Conservation (phyloP, 129 eudicot genomes). For the Oenanthe sinensis region DNA sequence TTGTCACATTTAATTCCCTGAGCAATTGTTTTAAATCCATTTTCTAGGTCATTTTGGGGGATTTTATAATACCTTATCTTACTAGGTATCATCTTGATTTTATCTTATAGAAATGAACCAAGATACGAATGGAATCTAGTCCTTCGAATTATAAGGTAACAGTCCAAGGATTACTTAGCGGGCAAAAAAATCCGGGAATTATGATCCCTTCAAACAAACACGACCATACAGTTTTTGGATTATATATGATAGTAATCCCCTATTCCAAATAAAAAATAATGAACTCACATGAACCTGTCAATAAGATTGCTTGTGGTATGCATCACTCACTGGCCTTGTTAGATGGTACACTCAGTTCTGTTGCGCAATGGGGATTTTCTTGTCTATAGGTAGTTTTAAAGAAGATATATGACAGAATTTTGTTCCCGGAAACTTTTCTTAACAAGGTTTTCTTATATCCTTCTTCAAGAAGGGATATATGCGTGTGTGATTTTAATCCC, state of each 20-base stretch:
- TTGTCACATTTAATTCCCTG: neutral
- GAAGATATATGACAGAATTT: neutral
- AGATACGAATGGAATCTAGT: neutral
- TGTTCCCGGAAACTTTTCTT: neutral
- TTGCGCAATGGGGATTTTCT: neutral
- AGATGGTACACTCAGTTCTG: conserved; percentile 35
- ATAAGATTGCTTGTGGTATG: conserved; percentile 76
- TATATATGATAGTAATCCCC: neutral
- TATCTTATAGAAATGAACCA: neutral
- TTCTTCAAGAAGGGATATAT: neutral
- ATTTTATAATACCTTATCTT: neutral
- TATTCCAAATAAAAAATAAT: neutral
- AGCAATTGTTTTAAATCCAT: neutral
- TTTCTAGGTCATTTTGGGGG: neutral
- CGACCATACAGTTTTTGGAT: neutral
- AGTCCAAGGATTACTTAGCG: neutral
- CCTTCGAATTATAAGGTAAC: neutral
- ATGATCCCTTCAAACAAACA: neutral
- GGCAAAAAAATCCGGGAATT: too few species aligned
- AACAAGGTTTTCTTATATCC: neutral
- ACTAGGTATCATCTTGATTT: neutral
- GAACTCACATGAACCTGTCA: conserved; percentile 15
- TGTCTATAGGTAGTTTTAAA: neutral
- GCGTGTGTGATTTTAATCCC: neutral
- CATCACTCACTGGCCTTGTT: conserved; percentile 60